Evolutionary conservation across 2,329 filamentous ascomycete genomes (phyloP).

Genomic region (Aureobasidium namibiae): DNA sequence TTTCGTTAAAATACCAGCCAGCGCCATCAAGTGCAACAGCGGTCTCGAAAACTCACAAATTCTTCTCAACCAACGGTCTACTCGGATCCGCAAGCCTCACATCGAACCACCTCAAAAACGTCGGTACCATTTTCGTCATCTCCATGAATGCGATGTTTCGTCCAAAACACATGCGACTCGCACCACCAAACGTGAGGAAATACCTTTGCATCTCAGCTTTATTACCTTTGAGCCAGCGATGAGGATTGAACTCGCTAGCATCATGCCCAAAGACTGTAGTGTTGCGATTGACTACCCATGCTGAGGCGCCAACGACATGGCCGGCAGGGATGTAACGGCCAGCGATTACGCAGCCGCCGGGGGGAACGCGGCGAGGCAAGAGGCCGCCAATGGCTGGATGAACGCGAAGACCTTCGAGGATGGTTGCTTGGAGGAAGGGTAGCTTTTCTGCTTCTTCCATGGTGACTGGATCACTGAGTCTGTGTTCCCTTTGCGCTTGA

Average conservation of each 20-base stretch:
- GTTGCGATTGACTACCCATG: conserved; percentile 34
- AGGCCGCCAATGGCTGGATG: conserved; percentile 21
- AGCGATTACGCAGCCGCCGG: conserved; percentile 17
- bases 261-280: conserved; percentile 33
- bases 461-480: conserved; percentile 14
- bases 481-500: neutral
- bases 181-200: conserved; percentile 40
- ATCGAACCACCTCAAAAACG: conserved; percentile 5
- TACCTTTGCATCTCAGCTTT: conserved; percentile 29
- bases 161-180: conserved; percentile 40
- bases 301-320: conserved; percentile 37
- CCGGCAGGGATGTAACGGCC: conserved; percentile 39
- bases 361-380: conserved; percentile 2
- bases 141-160: conserved; percentile 42
- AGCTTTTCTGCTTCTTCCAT: conserved; percentile 21
- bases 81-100: neutral
- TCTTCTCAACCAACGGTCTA: neutral
- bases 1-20: neutral
- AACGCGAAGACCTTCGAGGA: conserved; percentile 26
- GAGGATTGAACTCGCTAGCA: conserved; percentile 39
- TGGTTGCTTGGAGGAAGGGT: conserved; percentile 24
- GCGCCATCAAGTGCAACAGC: no score
- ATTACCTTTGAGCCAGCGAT: conserved; percentile 40
- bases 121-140: conserved; percentile 33
- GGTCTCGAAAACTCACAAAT: neutral